These are phyloP conservation scores for Parachaetomium inaequale DNA, from an alignment of 495 filamentous ascomycete genomes.

Conservation along the genomic window DNA sequence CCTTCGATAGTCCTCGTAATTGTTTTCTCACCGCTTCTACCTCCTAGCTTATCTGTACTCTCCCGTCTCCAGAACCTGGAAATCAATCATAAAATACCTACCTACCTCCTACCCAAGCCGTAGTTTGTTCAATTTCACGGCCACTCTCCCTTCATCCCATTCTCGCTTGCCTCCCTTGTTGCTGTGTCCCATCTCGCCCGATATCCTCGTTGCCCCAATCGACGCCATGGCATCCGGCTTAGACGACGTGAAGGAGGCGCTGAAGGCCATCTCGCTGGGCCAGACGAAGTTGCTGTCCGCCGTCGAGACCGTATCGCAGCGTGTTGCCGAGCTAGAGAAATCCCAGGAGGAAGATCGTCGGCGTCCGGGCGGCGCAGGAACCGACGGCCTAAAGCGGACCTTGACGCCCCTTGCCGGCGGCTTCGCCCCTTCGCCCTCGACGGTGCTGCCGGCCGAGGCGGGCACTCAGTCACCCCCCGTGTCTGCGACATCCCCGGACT, in stretches of 20 bases:
- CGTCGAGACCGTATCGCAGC: slow-evolving; percentile 63
- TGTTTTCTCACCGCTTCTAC: not conserved
- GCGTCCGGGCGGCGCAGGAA: not conserved
- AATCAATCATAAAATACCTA: not conserved
- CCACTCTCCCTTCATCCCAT: not conserved
- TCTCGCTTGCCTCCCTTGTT: not conserved
- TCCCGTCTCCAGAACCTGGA: too few species aligned
- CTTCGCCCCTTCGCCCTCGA: slow-evolving; percentile 23
- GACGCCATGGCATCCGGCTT: slow-evolving; percentile 31
- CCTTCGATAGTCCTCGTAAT: not conserved
- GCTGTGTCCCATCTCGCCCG: not conserved
- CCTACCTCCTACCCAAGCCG: not conserved
- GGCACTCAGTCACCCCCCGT: slow-evolving; percentile 28
- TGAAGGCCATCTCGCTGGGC: slow-evolving; percentile 53
- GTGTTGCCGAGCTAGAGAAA: slow-evolving; percentile 35
- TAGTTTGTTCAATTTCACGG: not conserved
- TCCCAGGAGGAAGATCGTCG: not conserved
- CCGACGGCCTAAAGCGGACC: slow-evolving; percentile 10
- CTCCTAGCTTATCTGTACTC: too few species aligned
- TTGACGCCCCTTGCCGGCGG: slow-evolving; percentile 26
- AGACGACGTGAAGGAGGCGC: slow-evolving; percentile 49
- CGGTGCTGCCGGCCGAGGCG: slow-evolving; percentile 32
- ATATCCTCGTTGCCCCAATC: not conserved
- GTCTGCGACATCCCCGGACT: slow-evolving; percentile 17
- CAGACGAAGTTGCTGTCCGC: slow-evolving; percentile 57